phyloP scores from a whole-genome alignment of 192 early-diverging fungal genomes.

The Gigaspora rosea region DNA sequence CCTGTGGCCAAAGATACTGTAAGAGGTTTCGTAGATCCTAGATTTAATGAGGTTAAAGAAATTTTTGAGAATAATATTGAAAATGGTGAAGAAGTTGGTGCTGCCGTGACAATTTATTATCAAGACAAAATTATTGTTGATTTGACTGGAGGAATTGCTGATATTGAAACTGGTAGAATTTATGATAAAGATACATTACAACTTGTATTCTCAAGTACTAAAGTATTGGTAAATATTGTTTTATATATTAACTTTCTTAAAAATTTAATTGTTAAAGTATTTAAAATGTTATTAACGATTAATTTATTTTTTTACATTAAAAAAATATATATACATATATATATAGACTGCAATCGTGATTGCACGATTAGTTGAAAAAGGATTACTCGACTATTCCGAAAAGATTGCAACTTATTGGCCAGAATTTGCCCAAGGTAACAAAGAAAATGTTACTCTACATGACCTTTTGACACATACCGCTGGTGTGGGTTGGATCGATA shows the following conservation, averaged over 20 bases:
- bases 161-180: conserved; percentile 29
- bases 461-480: conserved; percentile 64
- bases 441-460: conserved; percentile 63
- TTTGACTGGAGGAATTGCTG: conserved; percentile 62
- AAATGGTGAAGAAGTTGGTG: conserved; percentile 50
- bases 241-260: not conserved
- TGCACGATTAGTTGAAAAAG: conserved; percentile 59
- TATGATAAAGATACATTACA: conserved; percentile 64
- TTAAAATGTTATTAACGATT: not conserved
- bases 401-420: conserved; percentile 67
- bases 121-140: conserved; percentile 58
- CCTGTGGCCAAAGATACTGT: not conserved
- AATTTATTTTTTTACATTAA: not conserved
- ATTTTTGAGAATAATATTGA: conserved; percentile 19
- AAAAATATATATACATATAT: not conserved
- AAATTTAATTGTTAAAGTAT: not conserved
- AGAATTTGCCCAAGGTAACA: conserved; percentile 71
- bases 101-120: conserved; percentile 47
- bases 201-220: conserved; percentile 66
- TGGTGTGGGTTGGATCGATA: conserved; percentile 63
- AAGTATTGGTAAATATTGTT: conserved; percentile 51
- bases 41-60: conserved; percentile 3
- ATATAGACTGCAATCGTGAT: conserved; percentile 52
- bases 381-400: conserved; percentile 51
- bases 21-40: not conserved